A percentile compares a stretch with the other conserved stretches of the same genome.
Conservation (phyloP, 129 eudicot genomes). For the Chrysanthemum makinoi region DNA sequence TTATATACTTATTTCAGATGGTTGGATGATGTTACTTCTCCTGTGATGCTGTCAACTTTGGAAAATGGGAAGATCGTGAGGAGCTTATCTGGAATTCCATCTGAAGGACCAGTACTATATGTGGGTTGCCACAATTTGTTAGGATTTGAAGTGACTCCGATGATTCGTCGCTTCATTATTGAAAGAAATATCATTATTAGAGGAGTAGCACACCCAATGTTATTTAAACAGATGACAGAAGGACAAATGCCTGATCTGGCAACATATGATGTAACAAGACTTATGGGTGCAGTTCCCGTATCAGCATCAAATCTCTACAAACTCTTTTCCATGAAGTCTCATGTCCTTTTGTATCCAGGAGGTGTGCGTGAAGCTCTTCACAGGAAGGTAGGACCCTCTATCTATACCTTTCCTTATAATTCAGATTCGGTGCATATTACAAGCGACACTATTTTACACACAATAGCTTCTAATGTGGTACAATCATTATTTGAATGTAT, state of each 20-base stretch:
- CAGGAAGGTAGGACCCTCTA: constrained; percentile 52
- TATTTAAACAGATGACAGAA: constrained; percentile 45
- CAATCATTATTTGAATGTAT: background rate
- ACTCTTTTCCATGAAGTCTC: constrained; percentile 60
- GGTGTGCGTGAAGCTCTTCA: constrained; percentile 96
- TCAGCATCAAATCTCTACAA: constrained; percentile 65
- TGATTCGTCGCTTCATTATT: constrained; percentile 41
- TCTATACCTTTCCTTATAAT: background rate
- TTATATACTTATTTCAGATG: background rate
- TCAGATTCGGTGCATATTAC: too few relatives aligned
- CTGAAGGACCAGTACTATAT: constrained; percentile 73
- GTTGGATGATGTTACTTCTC: constrained; percentile 28
- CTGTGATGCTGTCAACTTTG: constrained; percentile 79
- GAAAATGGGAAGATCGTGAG: constrained; percentile 67
- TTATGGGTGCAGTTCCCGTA: constrained; percentile 96
- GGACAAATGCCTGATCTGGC: constrained; percentile 57
- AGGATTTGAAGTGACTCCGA: constrained; percentile 66
- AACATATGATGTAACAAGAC: constrained; percentile 44
- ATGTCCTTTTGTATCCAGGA: constrained; percentile 83
- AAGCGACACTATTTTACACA: too few relatives aligned
- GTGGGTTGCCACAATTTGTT: constrained; percentile 90
- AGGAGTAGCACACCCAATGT: constrained; percentile 83
- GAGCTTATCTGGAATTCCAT: constrained; percentile 77
- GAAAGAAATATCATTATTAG: constrained; percentile 58
- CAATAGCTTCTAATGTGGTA: too few relatives aligned